Evolutionary conservation across 2,329 filamentous ascomycete species (phyloP), one percentile per base, ranked within the genome.

Genomic region (Mollisia scopiformis): DNA sequence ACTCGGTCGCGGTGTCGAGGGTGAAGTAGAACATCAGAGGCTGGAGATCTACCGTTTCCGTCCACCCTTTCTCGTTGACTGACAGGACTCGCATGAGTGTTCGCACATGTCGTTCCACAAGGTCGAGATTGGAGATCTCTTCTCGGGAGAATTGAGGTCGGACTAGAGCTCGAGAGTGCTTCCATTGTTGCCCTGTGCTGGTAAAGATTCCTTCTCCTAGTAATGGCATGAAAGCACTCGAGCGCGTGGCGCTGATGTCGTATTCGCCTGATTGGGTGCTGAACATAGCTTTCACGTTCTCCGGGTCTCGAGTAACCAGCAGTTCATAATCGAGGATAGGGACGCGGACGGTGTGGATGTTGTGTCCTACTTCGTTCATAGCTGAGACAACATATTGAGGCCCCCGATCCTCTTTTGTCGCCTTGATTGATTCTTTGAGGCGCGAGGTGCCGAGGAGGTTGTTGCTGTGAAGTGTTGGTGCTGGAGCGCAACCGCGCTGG

Each of bases 11-110:
- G 0, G 85, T 83, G 62, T 90, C 87, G 13, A 90, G 78, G 0
- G 87, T 89, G 68, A 89, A 80, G 43, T 82, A 79, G 68, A 89
- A 88, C 69, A 89, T 87, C 6, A 88, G 73, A 7, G 84, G 82
- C 67, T 85, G 83, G 13, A 90, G 75, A 65, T 90, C 83, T 7
- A 89, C 78, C 2, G 89, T 80, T 8, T 31, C 35, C 3, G 66
- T 69, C 65, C 67, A 68, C 1, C 59, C 59, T 27, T 58, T 37
- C 71, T 72, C 13, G 0, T 55, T 55, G 1, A 27, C 16, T 43
- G 57, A 41, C 6, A 66, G 49, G 11, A 51, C 56, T 13, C 54
- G 50, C 8, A 66, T 55, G 4, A 68, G n/a, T 13, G 56, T 62
- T 57, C 76, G 71, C 16, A 81, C 73, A 58, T 78, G 77, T 41